A percentile compares a stretch with the other conserved stretches of the same genome.
These are phyloP conservation scores for Lecanosticta acicola DNA, from an alignment of 2,329 filamentous ascomycete genomes.

Conservation along the genomic window DNA sequence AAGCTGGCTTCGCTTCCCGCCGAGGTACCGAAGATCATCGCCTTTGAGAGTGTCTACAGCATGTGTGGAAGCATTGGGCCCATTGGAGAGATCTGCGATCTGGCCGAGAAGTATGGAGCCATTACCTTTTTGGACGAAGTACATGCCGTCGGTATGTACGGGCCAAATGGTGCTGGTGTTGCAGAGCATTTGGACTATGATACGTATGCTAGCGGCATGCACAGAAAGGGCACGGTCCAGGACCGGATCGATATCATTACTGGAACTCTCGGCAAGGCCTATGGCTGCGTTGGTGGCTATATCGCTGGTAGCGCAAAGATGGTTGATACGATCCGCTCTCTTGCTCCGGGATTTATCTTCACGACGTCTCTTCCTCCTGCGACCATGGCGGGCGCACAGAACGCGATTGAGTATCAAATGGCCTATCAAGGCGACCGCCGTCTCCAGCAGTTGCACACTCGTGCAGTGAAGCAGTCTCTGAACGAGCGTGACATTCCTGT, in stretches of 20 bases:
- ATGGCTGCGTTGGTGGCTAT: conserved; percentile 95
- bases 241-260: conserved; percentile 98
- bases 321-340: conserved; percentile 86
- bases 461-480: conserved; percentile 83
- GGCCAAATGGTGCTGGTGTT: conserved; percentile 88
- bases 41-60: conserved; percentile 97
- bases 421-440: conserved; percentile 76
- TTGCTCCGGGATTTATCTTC: conserved; percentile 97
- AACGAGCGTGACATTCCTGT: conserved; percentile 80
- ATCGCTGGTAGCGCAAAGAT: conserved; percentile 84
- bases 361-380: conserved; percentile 93
- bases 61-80: conserved; percentile 98
- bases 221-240: conserved; percentile 77
- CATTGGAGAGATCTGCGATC: conserved; percentile 90
- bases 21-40: conserved; percentile 91
- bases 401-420: conserved; percentile 92
- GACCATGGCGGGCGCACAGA: conserved; percentile 88
- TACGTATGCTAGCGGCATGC: conserved; percentile 69
- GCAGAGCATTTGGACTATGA: conserved; percentile 96
- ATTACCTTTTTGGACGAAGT: conserved; percentile 98
- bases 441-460: conserved; percentile 93
- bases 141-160: conserved; percentile 98
- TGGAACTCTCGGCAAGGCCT: conserved; percentile 93
- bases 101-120: conserved; percentile 95
- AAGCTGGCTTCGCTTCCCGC: conserved; percentile 84